phyloP scores from a whole-genome alignment of 1,139 yeast species.

The Geotrichum klebahnii region DNA sequence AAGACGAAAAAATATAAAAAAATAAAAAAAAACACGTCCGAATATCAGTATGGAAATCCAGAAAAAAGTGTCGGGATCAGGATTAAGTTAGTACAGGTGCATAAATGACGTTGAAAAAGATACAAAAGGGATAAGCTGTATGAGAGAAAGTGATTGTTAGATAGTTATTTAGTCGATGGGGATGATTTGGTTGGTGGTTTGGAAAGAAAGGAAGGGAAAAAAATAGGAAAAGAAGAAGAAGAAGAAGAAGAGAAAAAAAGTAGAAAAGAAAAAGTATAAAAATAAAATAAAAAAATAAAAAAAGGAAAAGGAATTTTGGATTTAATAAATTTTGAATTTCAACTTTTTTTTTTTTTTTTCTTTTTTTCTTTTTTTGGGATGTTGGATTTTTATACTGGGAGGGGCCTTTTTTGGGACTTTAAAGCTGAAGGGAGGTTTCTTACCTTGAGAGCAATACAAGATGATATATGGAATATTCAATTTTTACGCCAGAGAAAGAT shows the following conservation, averaged over 20 bases:
- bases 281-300: constrained; percentile 1
- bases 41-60: background rate
- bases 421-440: too few species aligned
- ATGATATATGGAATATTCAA: too few species aligned
- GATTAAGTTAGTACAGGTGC: background rate
- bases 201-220: background rate
- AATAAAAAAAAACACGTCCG: background rate
- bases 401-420: too few species aligned
- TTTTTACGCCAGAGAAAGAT: too few species aligned
- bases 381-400: too few species aligned
- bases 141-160: background rate
- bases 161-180: background rate
- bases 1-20: background rate
- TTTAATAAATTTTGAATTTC: too few species aligned
- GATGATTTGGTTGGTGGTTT: constrained; percentile 1
- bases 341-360: too few species aligned
- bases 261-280: background rate
- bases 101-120: background rate
- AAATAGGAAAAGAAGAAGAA: background rate
- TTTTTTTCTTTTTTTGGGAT: too few species aligned
- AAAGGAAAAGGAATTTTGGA: constrained; percentile 2
- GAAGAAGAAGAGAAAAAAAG: background rate
- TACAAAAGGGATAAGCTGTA: background rate
- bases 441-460: too few species aligned
- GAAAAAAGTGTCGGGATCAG: background rate